Base-by-base conservation (phyloP, 139 green algal genomes). In the Micractinium conductrix region DNA sequence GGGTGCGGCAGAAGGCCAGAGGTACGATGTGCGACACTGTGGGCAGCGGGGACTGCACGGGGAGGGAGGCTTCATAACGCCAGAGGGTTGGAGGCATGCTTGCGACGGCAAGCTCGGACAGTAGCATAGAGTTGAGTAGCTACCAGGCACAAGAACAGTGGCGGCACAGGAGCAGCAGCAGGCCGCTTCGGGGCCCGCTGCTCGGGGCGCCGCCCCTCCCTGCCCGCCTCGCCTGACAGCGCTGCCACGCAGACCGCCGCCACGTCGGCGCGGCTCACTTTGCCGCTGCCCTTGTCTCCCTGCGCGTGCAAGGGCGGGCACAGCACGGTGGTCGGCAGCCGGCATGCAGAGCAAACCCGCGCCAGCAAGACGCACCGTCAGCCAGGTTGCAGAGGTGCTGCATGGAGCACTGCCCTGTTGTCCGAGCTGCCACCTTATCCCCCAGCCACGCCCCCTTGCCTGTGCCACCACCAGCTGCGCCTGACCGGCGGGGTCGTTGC, bases 191-290 rank as follows among this genome's bases (percentile, higher is more conserved):
- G n/a, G n/a, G n/a, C n/a, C n/a, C n/a, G n/a, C n/a, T n/a, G n/a
- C n/a, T n/a, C n/a, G n/a, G n/a, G n/a, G n/a, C n/a, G n/a, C n/a
- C n/a, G n/a, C n/a, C n/a, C n/a, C n/a, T n/a, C n/a, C n/a, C n/a
- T n/a, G n/a, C n/a, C n/a, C n/a, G n/a, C n/a, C 76, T 80, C 19
- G 68, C 76, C 76, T 38, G n/a, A 75, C 7, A 95, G 81, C 3
- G 93, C 92, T 24, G 87, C 92, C 16, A 92, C 88, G 40, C 83
- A 90, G 53, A 95, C 87, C 0, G 87, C 89, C 28, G 92, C 93
- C 65, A 96, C 92, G 70, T 96, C 93, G 16, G 92, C 91, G 19
- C 93, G 87, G 8, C 74, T 53, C 14, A 92, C 73, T 28, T 78
- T 24, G 8, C 89, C 89, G 26, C 53, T n/a, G 42, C 37, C 33